Conservation (phyloP, 768 basidiomycete genomes). For the Tubosaeta sp. region DNA sequence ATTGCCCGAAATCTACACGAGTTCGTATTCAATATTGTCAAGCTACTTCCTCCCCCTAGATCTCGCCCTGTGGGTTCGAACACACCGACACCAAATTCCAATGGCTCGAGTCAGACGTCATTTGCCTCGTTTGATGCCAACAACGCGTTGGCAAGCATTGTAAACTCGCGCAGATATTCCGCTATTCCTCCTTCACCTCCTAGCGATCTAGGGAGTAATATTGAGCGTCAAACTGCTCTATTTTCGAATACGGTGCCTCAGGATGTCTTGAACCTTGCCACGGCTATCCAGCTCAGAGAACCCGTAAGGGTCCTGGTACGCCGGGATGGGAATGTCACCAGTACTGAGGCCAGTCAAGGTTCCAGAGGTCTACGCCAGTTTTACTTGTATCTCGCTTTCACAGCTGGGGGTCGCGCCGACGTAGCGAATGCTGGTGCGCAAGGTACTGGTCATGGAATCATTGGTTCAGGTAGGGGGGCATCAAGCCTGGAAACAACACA, state of each 20-base stretch:
- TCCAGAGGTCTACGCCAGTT: slow-evolving; percentile 89
- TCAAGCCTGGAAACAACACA: slow-evolving; percentile 79
- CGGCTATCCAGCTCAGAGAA: slow-evolving; percentile 89
- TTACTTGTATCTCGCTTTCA: slow-evolving; percentile 94
- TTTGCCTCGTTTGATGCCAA: slow-evolving; percentile 49
- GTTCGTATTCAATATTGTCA: slow-evolving; percentile 90
- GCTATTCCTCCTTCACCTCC: slow-evolving; percentile 45
- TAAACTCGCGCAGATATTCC: slow-evolving; percentile 56
- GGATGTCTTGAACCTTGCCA: slow-evolving; percentile 94
- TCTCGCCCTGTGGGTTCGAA: slow-evolving; percentile 48
- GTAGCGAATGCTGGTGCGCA: slow-evolving; percentile 37
- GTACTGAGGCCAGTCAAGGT: slow-evolving; percentile 63
- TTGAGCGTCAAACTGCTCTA: slow-evolving; percentile 88
- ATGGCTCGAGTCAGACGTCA: slow-evolving; percentile 33
- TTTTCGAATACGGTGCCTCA: slow-evolving; percentile 98
- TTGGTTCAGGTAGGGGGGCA: slow-evolving; percentile 85
- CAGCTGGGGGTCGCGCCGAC: slow-evolving; percentile 73
- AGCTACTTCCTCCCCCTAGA: slow-evolving; percentile 84
- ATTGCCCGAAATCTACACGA: slow-evolving; percentile 97
- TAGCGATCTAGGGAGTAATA: slow-evolving; percentile 35
- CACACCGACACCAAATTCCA: slow-evolving; percentile 32
- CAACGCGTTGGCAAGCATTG: slow-evolving; percentile 29
- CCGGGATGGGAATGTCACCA: slow-evolving; percentile 77
- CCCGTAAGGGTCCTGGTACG: slow-evolving; percentile 97
- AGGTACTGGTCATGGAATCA: slow-evolving; percentile 76